Base-by-base conservation (phyloP, 2,329 filamentous ascomycete genomes). In the Fusarium denticulatum region DNA sequence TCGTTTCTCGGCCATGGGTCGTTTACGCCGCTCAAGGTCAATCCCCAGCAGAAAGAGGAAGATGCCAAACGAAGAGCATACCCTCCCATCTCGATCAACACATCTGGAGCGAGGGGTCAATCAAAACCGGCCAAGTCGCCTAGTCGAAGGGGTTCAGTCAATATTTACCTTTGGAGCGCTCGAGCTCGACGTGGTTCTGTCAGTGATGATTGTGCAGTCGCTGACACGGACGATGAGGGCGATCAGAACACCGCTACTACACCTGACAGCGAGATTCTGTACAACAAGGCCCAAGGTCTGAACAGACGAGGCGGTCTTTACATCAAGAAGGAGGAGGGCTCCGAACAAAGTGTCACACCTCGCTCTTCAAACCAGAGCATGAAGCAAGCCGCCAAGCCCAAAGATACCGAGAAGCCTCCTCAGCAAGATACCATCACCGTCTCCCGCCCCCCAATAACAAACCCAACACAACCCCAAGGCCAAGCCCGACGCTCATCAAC, bases 61-160 rank as follows among this genome's bases (percentile, higher is more conserved):
- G 79, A 81, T 10, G 43, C 74, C 3, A 76, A 76, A 46, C 71
- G 75, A 5, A 76, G 80, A 57, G 76, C 79, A 3, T 84, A 83
- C 39, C 82, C 82, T 3, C 83, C 82, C 13, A 83, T 83, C 53
- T 80, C 83, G 2, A 78, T 81, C 32, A 78, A 80, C n/a, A 80
- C 77, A 10, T 60, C 73, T 5, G 71, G 77, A 0, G 69, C 69
- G 9, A 80, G 78, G 53, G 74, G 76, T 11, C 78, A 79, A n/a
- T 73, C 76, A 3, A 67, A 79, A 12, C 78, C 79, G 2, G 77
- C 80, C 4, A 77, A 79, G 18, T 74, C 79, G 2, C 75, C 80
- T 2, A 61, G 77, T 1, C 65, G 79, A 24, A 79, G 81, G 10
- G 81, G 82, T 6, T 74, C 79, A 7, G 73, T 78, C 55, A 81